Evolutionary conservation across 2,329 filamentous ascomycete species (phyloP), one percentile per base, ranked within the genome.

Genomic region (Phyllosticta citribraziliensis): DNA sequence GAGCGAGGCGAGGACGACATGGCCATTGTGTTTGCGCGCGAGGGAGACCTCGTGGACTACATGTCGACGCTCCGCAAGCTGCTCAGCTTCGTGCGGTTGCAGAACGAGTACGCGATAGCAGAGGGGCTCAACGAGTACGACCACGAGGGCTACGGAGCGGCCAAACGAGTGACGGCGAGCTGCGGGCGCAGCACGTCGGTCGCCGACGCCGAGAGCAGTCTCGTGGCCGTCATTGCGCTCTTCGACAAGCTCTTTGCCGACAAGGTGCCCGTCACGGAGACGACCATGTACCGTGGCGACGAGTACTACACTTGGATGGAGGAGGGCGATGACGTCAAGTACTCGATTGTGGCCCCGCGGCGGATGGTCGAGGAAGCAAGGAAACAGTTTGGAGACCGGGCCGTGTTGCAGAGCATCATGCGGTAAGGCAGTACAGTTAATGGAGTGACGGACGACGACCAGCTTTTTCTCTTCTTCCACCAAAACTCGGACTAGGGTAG

Each of bases 21-120:
- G 62, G 68, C 75, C 5, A 77, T 78, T 58, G 66, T 74, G 6
- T 77, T 75, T 58, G 73, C 75, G 0, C 55, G 55, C 40, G 65
- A 68, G 19, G 66, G 74, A 58, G 75, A 93, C 82, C 96, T 91
- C 91, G 81, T 95, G 67, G 91, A 96, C 74, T 96, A 96, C 76
- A 84, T 96, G 72, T 91, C 91, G 63, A 85, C 91, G 60, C 78
- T 91, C 70, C 90, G 89, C 1, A 83, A 88, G 50, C 79, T 96
- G 55, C 92, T 74, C 5, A 71, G 72, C 57, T 68, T 73, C 65
- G 68, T 76, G 19, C 40, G 50, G 25, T 52, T 27, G 40, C 40
- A 62, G 35, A 62, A 62, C 56, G 61, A 62, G 53, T 58, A 60
- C 27, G 33, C 55, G 57, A 35, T 60, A 27, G 52, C 53, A 40